Evolutionary conservation across 1,284 basidiomycete genomes (phyloP).

Genomic region (Microbotryum violaceum): DNA sequence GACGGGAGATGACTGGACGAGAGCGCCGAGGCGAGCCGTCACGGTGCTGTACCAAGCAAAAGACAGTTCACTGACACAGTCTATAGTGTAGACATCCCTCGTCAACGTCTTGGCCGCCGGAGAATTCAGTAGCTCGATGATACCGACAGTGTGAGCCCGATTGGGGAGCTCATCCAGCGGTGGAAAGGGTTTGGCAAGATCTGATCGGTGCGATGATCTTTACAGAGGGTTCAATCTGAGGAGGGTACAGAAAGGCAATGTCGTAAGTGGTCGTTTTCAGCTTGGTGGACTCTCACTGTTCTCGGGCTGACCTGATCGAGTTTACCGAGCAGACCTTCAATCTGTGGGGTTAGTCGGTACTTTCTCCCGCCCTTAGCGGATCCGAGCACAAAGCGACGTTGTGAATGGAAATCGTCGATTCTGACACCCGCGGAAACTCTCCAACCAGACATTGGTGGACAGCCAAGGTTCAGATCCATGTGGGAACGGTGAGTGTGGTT

Average conservation of each 20-base stretch:
- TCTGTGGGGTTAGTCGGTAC: conserved; percentile 30
- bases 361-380: background rate
- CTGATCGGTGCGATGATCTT: background rate
- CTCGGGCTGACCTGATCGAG: too few relatives aligned
- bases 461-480: conserved; percentile 78
- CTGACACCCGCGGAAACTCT: background rate
- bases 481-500: conserved; percentile 57
- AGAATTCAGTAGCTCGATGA: conserved; percentile 32
- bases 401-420: background rate
- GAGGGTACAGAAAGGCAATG: conserved; percentile 37
- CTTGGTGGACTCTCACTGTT: background rate
- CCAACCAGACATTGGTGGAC: conserved; percentile 49
- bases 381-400: background rate
- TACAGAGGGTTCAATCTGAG: conserved; percentile 36
- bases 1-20: background rate
- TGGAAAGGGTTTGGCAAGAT: background rate
- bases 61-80: too few relatives aligned
- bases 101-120: conserved; percentile 37
- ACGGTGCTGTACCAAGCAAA: background rate
- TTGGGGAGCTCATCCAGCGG: background rate
- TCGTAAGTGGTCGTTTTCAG: conserved; percentile 14
- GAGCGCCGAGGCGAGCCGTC: background rate
- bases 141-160: conserved; percentile 35
- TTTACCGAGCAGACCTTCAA: conserved; percentile 32
- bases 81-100: conserved; percentile 33